Evolutionary conservation across 345 rosid genomes (phyloP).

Genomic region (Jatropha curcas): DNA sequence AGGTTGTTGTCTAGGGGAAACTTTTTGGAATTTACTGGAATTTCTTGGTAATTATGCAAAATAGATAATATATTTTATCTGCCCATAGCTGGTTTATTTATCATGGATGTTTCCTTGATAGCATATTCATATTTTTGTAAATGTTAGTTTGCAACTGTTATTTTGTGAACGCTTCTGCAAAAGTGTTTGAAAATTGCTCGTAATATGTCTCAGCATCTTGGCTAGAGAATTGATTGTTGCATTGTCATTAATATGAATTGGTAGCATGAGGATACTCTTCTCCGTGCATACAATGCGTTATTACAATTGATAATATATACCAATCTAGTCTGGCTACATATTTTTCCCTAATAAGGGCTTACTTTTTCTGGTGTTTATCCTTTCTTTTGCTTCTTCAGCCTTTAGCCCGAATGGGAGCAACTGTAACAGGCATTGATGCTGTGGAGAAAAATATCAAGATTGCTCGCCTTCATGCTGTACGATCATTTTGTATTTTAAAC

Average conservation of each 20-base stretch:
- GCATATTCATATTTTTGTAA: not conserved
- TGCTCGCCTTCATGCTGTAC: slow-evolving; percentile 92
- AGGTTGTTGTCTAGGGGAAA: too few relatives aligned
- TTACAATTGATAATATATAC: not conserved
- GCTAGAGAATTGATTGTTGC: not conserved
- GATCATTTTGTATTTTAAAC: slow-evolving; percentile 16
- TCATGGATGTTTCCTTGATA: not conserved
- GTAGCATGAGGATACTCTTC: not conserved
- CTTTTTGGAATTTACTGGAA: too few relatives aligned
- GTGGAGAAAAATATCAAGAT: slow-evolving; percentile 87
- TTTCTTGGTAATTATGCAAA: too few relatives aligned
- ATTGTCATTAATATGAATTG: not conserved
- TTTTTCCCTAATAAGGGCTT: not conserved
- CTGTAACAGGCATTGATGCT: slow-evolving; percentile 90
- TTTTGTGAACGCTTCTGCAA: not conserved
- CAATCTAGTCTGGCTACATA: not conserved
- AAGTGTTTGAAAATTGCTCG: not conserved
- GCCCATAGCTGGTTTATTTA: not conserved
- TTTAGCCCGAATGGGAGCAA: slow-evolving; percentile 96
- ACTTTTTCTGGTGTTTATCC: slow-evolving; percentile 4
- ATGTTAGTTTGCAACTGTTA: not conserved
- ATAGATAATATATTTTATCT: too few relatives aligned
- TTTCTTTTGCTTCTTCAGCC: slow-evolving; percentile 57
- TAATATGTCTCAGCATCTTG: not conserved
- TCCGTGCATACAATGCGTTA: not conserved